phyloP scores from a whole-genome alignment of 2,329 filamentous ascomycete species.

The Dendrostoma leiphaemia region DNA sequence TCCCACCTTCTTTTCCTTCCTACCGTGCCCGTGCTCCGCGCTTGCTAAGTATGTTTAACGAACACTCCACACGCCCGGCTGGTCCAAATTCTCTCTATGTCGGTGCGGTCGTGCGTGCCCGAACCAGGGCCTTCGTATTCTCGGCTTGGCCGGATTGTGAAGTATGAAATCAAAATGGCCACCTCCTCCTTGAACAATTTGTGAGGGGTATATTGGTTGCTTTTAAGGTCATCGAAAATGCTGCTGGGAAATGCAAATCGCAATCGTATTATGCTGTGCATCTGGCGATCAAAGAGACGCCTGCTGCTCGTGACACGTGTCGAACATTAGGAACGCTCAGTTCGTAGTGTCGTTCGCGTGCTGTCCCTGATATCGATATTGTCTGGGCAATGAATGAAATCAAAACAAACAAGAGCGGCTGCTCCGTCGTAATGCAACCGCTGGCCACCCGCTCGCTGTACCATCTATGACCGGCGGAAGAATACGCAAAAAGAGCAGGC shows the following conservation, averaged over 20 bases:
- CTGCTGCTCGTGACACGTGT: not conserved
- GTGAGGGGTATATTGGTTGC: not conserved
- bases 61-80: slow-evolving; percentile 1
- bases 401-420: not conserved
- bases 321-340: not conserved
- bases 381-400: no score
- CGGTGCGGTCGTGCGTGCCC: no score
- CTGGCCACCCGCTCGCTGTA: slow-evolving; percentile 8
- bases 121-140: no score
- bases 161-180: not conserved
- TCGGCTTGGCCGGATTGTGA: not conserved
- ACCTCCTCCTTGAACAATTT: slow-evolving; percentile 3
- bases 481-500: slow-evolving; percentile 3
- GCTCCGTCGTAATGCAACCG: slow-evolving; percentile 3
- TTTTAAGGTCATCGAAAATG: not conserved
- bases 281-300: not conserved
- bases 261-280: not conserved
- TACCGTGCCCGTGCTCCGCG: slow-evolving; percentile 1
- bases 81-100: no score
- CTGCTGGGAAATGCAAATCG: not conserved
- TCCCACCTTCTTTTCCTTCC: not conserved
- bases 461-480: slow-evolving; percentile 5
- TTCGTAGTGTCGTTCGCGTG: not conserved
- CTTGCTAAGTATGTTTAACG: not conserved
- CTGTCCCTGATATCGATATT: no score